These are phyloP conservation scores for Rhododendron molle DNA, from an alignment of 148 eudicot species.

Conservation along the genomic window DNA sequence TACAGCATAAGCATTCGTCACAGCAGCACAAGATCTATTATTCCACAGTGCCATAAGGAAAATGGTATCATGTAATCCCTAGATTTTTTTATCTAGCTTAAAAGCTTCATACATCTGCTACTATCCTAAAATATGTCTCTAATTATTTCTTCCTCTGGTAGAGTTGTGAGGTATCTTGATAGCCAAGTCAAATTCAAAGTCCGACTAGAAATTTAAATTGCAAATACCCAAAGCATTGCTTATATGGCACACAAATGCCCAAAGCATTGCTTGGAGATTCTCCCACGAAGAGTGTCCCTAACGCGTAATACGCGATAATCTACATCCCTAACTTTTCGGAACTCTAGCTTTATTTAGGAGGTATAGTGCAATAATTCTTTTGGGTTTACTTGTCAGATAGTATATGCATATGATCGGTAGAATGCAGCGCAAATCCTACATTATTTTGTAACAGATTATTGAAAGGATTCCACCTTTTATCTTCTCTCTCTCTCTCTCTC, in stretches of 20 bases:
- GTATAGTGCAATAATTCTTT: background rate
- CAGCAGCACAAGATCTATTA: background rate
- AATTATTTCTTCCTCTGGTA: background rate
- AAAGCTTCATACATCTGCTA: background rate
- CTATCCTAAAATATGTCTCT: background rate
- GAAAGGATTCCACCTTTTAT: background rate
- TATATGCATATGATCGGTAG: background rate
- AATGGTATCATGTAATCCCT: background rate
- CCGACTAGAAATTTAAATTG: background rate
- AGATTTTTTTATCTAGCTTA: background rate
- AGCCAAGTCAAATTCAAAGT: background rate
- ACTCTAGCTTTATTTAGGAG: background rate
- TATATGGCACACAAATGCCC: background rate
- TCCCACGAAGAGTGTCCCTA: background rate
- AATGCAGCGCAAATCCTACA: background rate
- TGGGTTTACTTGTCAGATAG: background rate
- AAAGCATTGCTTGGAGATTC: background rate
- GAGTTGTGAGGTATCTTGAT: background rate
- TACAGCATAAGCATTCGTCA: background rate
- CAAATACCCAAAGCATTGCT: background rate
- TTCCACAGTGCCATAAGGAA: background rate
- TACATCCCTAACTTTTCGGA: background rate
- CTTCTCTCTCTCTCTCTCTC: too few species aligned
- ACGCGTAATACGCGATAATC: background rate
- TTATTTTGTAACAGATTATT: background rate